Conservation (phyloP, 169 alveolate species). For the Besnoitia besnoiti region DNA sequence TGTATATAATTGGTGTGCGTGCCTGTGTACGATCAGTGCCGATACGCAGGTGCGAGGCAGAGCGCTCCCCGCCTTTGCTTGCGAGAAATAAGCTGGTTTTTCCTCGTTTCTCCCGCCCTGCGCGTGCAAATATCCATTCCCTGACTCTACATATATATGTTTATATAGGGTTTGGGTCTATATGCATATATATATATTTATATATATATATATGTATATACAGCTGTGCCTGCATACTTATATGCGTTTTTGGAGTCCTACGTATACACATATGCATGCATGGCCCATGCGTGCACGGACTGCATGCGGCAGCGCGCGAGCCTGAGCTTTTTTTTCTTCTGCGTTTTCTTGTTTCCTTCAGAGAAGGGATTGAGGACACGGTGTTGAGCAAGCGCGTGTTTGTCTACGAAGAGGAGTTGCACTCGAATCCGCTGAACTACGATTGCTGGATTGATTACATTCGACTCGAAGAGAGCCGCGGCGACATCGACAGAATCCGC, state of each 20-base stretch:
- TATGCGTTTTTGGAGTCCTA: neutral
- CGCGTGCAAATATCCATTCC: no score
- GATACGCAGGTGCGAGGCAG: no score
- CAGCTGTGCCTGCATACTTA: neutral
- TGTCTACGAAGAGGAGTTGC: slow-evolving; percentile 83
- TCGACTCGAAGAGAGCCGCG: slow-evolving; percentile 92
- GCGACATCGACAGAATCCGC: slow-evolving; percentile 84
- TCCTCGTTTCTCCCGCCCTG: neutral
- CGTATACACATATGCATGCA: neutral
- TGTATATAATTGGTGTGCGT: no score
- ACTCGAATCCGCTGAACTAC: slow-evolving; percentile 88
- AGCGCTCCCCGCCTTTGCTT: no score
- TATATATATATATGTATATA: neutral
- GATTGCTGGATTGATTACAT: slow-evolving; percentile 97
- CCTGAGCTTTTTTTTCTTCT: neutral
- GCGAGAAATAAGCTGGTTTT: neutral
- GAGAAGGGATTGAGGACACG: slow-evolving; percentile 79
- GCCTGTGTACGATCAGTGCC: no score
- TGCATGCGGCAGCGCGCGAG: neutral
- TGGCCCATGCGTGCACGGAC: neutral
- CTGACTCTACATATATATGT: neutral
- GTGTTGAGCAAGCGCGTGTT: slow-evolving; percentile 82
- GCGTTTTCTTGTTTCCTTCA: neutral
- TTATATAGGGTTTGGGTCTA: neutral
- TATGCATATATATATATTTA: neutral